Percentiles rank a stretch among this genome's conserved stretches.
These are phyloP conservation scores for Pseudotsuga menziesii DNA, from an alignment of 75 land plant genomes.

Conservation along the genomic window DNA sequence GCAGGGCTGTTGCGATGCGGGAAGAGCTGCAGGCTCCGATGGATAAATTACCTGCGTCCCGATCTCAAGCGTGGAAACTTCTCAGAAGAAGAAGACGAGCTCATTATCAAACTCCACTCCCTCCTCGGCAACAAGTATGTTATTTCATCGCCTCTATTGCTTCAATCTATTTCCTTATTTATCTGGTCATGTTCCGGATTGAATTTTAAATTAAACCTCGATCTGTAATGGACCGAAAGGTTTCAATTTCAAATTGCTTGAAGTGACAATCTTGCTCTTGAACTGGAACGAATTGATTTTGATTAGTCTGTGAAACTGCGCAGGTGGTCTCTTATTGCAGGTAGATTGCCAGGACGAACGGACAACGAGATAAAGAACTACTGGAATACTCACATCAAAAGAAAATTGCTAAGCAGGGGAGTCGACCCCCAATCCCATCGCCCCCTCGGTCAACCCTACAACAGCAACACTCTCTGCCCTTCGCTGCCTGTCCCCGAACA, in stretches of 20 bases:
- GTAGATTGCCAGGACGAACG: background rate
- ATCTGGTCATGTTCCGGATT: no score
- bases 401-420: background rate
- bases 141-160: no score
- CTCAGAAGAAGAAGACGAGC: slow-evolving; percentile 18
- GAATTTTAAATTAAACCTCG: no score
- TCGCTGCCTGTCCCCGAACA: background rate
- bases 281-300: no score
- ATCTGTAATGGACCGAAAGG: no score
- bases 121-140: slow-evolving; percentile 21
- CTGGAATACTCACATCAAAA: slow-evolving; percentile 2
- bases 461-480: background rate
- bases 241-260: no score
- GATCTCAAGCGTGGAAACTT: slow-evolving; percentile 22
- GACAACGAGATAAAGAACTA: slow-evolving; percentile 7
- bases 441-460: background rate
- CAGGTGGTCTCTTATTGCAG: slow-evolving; percentile 6
- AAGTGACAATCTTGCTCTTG: no score
- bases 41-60: slow-evolving; percentile 24
- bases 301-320: no score
- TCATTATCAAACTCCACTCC: slow-evolving; percentile 20
- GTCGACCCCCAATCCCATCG: background rate
- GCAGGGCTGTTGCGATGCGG: slow-evolving; percentile 19
- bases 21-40: slow-evolving; percentile 23
- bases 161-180: no score